A percentile compares a stretch with the other conserved stretches of the same genome.
These are phyloP conservation scores for Aspergillus sp. DNA, from an alignment of 2,329 filamentous ascomycete species.

Conservation along the genomic window DNA sequence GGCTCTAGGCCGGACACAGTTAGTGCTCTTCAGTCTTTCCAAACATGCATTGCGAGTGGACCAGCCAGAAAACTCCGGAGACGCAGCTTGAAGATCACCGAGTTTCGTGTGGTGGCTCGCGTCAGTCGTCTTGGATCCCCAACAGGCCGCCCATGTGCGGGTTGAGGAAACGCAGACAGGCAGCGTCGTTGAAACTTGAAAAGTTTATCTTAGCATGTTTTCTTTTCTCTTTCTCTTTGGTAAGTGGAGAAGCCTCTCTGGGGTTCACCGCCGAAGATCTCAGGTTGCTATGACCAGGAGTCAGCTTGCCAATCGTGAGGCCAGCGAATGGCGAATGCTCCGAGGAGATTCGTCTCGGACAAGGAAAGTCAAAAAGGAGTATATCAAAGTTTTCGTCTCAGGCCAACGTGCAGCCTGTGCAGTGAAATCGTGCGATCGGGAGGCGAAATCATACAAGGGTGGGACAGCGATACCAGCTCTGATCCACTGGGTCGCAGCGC, in stretches of 20 bases:
- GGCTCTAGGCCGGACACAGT: slow-evolving; percentile 10
- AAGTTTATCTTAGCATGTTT: not conserved
- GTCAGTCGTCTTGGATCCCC: not conserved
- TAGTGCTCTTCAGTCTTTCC: slow-evolving; percentile 12
- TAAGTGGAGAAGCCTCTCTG: not conserved
- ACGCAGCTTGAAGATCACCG: slow-evolving; percentile 24
- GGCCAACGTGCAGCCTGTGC: not conserved
- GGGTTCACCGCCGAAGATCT: slow-evolving; percentile 5
- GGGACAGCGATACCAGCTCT: slow-evolving; percentile 5
- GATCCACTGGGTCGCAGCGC: slow-evolving; percentile 9
- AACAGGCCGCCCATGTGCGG: slow-evolving; percentile 2
- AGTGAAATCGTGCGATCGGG: slow-evolving; percentile 16
- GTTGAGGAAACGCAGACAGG: slow-evolving; percentile 1
- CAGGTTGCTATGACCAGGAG: not conserved
- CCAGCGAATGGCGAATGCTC: slow-evolving; percentile 6
- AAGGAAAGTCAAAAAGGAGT: not conserved
- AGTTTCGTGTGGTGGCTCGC: not conserved
- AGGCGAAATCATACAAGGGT: slow-evolving; percentile 15
- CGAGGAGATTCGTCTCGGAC: not conserved
- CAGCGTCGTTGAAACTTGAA: not conserved
- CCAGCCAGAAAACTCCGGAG: slow-evolving; percentile 22
- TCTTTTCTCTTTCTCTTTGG: not conserved
- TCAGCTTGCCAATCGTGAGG: not conserved
- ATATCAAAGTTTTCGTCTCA: slow-evolving; percentile 10
- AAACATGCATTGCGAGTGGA: slow-evolving; percentile 16